Percentiles rank a stretch among this genome's conserved stretches.
Conservation (phyloP, 2,329 filamentous ascomycete genomes). For the Pseudofabraea citricarpa region DNA sequence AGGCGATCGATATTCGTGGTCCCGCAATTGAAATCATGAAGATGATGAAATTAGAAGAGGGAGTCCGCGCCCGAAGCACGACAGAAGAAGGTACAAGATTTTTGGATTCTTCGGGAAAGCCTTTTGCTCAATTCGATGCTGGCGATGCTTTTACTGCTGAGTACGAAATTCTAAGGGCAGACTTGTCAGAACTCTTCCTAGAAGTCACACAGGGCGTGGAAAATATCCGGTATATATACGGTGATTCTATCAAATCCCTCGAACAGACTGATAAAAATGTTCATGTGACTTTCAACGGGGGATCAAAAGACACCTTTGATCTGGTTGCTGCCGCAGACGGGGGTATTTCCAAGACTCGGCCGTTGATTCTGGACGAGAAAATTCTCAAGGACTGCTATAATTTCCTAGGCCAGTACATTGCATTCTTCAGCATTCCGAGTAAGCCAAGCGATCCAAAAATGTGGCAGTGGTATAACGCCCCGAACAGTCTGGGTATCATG, state of each 20-base stretch:
- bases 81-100: slow-evolving; percentile 41
- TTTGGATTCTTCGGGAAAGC: slow-evolving; percentile 32
- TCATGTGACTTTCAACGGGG: slow-evolving; percentile 35
- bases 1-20: slow-evolving; percentile 48
- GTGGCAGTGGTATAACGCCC: slow-evolving; percentile 1
- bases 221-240: neutral
- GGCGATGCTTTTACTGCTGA: slow-evolving; percentile 35
- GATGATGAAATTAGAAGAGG: slow-evolving; percentile 43
- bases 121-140: slow-evolving; percentile 31
- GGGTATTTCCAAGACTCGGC: slow-evolving; percentile 41
- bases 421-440: slow-evolving; percentile 5
- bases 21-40: slow-evolving; percentile 43
- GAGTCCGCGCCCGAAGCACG: slow-evolving; percentile 33
- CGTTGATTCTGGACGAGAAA: slow-evolving; percentile 29
- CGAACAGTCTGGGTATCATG: slow-evolving; percentile 4
- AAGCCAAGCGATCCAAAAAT: slow-evolving; percentile 1
- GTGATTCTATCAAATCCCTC: neutral
- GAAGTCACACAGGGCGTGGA: slow-evolving; percentile 21
- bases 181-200: slow-evolving; percentile 33
- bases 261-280: slow-evolving; percentile 22
- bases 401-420: slow-evolving; percentile 2
- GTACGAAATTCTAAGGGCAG: slow-evolving; percentile 38
- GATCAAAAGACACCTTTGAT: slow-evolving; percentile 37
- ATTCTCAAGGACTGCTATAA: slow-evolving; percentile 5
- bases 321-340: slow-evolving; percentile 51